A percentile compares a stretch with the other conserved stretches of the same genome.
Conservation (phyloP, 306 rosid genomes). For the Crataegus laevigata region DNA sequence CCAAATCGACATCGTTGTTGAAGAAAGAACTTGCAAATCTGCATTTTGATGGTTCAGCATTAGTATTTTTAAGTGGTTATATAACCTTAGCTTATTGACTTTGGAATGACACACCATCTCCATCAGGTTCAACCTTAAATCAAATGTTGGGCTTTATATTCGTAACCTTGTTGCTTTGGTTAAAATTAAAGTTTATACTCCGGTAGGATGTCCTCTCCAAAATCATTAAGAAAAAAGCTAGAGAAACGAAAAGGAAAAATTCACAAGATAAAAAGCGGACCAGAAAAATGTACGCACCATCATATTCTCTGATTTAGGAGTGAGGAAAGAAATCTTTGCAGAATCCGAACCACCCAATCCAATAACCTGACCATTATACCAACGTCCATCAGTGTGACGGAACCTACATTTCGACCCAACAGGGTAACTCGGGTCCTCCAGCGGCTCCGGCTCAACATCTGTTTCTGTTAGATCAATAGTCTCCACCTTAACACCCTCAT, state of each 20-base stretch:
- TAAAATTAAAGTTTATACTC: neutral
- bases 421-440: constrained; percentile 38
- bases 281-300: constrained; percentile 38
- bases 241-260: neutral
- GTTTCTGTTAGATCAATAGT: constrained; percentile 32
- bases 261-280: neutral
- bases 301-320: constrained; percentile 83
- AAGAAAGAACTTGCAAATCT: constrained; percentile 96
- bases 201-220: neutral
- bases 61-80: constrained; percentile 44
- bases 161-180: neutral
- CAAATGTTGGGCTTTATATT: neutral
- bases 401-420: constrained; percentile 91
- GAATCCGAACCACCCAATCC: constrained; percentile 42
- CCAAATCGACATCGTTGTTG: constrained; percentile 95
- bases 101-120: neutral
- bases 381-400: constrained; percentile 80
- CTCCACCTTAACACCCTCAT: constrained; percentile 48
- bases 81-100: neutral
- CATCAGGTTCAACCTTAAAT: neutral
- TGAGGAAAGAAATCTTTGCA: constrained; percentile 77
- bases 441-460: constrained; percentile 48
- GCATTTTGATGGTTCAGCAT: constrained; percentile 66
- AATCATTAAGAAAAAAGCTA: neutral
- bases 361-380: constrained; percentile 76